phyloP scores from a whole-genome alignment of 164 flowering plant genomes.

The Sedum album region DNA sequence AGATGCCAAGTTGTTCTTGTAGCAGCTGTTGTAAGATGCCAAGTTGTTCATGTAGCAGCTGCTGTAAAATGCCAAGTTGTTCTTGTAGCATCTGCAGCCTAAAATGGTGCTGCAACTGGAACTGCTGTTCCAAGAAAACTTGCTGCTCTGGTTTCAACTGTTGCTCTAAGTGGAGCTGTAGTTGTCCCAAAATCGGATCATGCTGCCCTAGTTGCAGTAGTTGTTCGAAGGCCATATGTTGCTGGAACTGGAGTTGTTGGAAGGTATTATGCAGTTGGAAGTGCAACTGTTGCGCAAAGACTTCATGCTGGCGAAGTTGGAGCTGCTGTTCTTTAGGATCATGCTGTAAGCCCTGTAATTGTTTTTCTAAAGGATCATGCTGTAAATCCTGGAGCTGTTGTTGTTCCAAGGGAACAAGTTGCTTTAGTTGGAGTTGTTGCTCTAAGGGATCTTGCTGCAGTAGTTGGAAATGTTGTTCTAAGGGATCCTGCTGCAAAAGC shows the following conservation, averaged over 20 bases:
- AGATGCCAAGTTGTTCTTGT: not conserved
- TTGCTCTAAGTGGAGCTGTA: not conserved
- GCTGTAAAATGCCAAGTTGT: not conserved
- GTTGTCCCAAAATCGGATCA: not conserved
- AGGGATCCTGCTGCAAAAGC: conserved; percentile 8
- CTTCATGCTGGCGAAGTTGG: not conserved
- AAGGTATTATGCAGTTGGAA: not conserved
- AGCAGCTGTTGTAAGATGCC: too few relatives aligned
- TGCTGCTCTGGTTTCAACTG: conserved; percentile 2
- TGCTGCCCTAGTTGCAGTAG: conserved; percentile 2
- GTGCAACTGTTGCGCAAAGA: not conserved
- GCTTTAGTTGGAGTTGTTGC: not conserved
- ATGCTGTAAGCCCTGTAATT: not conserved
- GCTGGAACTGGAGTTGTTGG: conserved; percentile 9
- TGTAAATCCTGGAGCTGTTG: not conserved
- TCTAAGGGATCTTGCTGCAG: not conserved
- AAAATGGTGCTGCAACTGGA: conserved; percentile 3
- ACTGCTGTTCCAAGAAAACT: not conserved
- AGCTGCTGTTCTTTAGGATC: not conserved
- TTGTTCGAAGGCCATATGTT: conserved; percentile 1
- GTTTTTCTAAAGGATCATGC: not conserved
- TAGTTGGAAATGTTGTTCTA: not conserved
- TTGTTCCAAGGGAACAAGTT: conserved; percentile 5
- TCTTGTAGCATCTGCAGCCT: not conserved
- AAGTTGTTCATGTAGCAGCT: too few relatives aligned